A percentile compares a stretch with the other conserved stretches of the same genome.
These are phyloP conservation scores for Rhizopogon vulgaris DNA, from an alignment of 768 basidiomycete species.

Conservation along the genomic window DNA sequence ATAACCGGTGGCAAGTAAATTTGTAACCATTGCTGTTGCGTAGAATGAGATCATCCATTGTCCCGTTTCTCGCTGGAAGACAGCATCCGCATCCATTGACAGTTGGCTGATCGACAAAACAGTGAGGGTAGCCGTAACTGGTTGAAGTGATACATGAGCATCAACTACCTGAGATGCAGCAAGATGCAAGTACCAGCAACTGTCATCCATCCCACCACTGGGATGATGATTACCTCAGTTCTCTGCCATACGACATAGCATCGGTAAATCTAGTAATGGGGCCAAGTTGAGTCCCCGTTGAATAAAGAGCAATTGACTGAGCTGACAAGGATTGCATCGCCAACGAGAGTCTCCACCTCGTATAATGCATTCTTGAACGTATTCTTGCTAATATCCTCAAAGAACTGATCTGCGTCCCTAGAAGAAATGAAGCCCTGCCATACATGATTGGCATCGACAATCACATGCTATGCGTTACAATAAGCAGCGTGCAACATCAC, in stretches of 20 bases:
- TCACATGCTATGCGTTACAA: background rate
- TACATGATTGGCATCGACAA: background rate
- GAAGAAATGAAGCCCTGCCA: constrained; percentile 1
- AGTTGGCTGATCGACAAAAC: too few species aligned
- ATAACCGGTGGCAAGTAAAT: background rate
- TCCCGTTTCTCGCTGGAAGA: constrained; percentile 5
- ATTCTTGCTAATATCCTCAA: background rate
- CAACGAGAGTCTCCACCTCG: constrained; percentile 1
- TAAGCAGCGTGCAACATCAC: background rate
- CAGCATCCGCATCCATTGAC: background rate
- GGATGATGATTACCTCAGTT: background rate
- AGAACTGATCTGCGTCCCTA: background rate
- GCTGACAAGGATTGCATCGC: constrained; percentile 12
- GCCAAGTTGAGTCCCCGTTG: background rate
- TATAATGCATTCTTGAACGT: constrained; percentile 8
- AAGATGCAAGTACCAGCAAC: background rate
- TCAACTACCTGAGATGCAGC: background rate
- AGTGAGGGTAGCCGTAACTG: too few species aligned
- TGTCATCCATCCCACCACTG: background rate
- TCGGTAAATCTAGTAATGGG: constrained; percentile 4
- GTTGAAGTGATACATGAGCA: background rate
- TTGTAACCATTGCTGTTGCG: constrained; percentile 5
- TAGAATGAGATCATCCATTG: constrained; percentile 10
- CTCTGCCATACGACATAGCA: constrained; percentile 5
- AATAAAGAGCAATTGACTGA: background rate